phyloP scores from a whole-genome alignment of 1,284 basidiomycete genomes.

The Takashimella koratensis region DNA sequence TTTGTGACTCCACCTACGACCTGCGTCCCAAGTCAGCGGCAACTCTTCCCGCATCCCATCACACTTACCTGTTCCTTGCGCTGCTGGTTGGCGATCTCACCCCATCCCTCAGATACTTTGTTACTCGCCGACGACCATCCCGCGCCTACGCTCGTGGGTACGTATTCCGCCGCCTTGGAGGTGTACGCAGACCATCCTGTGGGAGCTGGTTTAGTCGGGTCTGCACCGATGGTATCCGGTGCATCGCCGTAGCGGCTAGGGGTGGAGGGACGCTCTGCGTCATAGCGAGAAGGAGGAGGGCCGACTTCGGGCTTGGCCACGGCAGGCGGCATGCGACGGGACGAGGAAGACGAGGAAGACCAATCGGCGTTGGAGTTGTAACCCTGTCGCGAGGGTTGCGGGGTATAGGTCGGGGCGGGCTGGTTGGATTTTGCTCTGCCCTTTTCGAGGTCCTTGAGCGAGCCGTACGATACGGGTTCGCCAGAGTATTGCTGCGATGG shows the following conservation, averaged over 20 bases:
- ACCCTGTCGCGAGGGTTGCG: not conserved
- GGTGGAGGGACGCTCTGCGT: not conserved
- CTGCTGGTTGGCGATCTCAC: slow-evolving; percentile 2
- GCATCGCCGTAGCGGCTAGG: not conserved
- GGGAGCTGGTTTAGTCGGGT: not conserved
- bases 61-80: slow-evolving; percentile 5
- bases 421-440: slow-evolving; percentile 1
- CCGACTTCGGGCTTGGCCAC: not conserved
- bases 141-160: not conserved
- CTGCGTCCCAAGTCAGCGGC: slow-evolving; percentile 5
- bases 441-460: slow-evolving; percentile 12
- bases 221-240: not conserved
- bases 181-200: slow-evolving; percentile 6
- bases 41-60: too few species aligned
- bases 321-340: not conserved
- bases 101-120: not conserved
- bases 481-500: not conserved
- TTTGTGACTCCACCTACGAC: slow-evolving; percentile 10
- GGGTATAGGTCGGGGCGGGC: not conserved
- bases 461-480: slow-evolving; percentile 8
- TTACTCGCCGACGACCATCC: not conserved
- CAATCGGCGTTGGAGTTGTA: not conserved
- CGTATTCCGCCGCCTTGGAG: not conserved
- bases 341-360: not conserved
- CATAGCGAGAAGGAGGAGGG: not conserved